A percentile compares a stretch with the other conserved stretches of the same genome.
phyloP scores from a whole-genome alignment of 1,139 yeast genomes.

The Pichia sp. region DNA sequence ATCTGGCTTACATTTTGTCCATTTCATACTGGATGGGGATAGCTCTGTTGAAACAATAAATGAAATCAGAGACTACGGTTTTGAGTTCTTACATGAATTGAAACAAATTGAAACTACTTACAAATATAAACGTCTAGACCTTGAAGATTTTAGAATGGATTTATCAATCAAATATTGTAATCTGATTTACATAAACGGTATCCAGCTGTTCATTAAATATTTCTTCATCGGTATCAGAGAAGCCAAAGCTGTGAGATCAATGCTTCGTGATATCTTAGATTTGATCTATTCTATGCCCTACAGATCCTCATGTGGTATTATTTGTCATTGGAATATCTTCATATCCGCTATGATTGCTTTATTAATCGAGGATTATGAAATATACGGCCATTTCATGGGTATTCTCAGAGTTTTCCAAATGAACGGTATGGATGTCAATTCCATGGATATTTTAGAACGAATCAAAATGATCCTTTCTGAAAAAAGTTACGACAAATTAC shows the following conservation, averaged over 20 bases:
- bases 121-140: constrained; percentile 7
- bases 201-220: constrained; percentile 13
- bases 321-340: constrained; percentile 18
- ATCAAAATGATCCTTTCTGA: constrained; percentile 6
- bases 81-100: constrained; percentile 7
- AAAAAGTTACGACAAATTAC: constrained; percentile 3
- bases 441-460: constrained; percentile 11
- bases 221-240: constrained; percentile 18
- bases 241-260: background rate
- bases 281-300: constrained; percentile 19
- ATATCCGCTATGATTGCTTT: constrained; percentile 14
- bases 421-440: constrained; percentile 17
- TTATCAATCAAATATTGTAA: constrained; percentile 19
- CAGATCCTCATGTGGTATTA: constrained; percentile 15
- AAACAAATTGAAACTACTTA: background rate
- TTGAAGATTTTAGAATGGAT: constrained; percentile 20
- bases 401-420: constrained; percentile 8
- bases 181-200: constrained; percentile 10
- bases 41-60: background rate
- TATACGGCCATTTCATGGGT: constrained; percentile 12
- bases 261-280: constrained; percentile 17
- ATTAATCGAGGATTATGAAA: constrained; percentile 9
- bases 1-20: constrained; percentile 18
- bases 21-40: constrained; percentile 9
- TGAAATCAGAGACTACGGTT: constrained; percentile 12